These are phyloP conservation scores for Monosporascus sp. DNA, from an alignment of 2,329 filamentous ascomycete genomes.

Conservation along the genomic window DNA sequence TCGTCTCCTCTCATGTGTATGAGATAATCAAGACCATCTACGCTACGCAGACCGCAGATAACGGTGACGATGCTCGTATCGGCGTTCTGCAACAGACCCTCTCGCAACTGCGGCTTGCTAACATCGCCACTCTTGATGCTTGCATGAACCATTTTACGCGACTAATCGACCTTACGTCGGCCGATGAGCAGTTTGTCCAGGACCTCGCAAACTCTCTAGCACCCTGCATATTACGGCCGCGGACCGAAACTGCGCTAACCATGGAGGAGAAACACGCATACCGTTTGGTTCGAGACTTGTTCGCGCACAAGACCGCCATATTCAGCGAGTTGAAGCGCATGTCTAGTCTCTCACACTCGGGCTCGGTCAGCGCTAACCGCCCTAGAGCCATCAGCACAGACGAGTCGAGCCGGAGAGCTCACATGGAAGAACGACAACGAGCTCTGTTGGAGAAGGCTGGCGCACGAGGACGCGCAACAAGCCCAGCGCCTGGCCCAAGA, in stretches of 20 bases:
- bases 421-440: constrained; percentile 89
- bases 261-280: constrained; percentile 94
- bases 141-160: constrained; percentile 98
- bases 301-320: constrained; percentile 89
- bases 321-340: constrained; percentile 95
- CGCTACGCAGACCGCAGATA: constrained; percentile 70
- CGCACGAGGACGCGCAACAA: constrained; percentile 63
- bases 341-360: constrained; percentile 62
- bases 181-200: constrained; percentile 78
- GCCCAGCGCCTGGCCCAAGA: constrained; percentile 58
- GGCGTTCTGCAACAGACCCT: constrained; percentile 93
- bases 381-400: constrained; percentile 89
- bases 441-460: constrained; percentile 66
- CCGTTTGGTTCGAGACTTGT: constrained; percentile 84
- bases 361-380: constrained; percentile 52
- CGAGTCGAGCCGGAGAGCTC: constrained; percentile 87
- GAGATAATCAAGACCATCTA: constrained; percentile 99
- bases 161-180: constrained; percentile 91
- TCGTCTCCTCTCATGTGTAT: constrained; percentile 96
- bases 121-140: constrained; percentile 97
- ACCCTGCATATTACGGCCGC: constrained; percentile 82
- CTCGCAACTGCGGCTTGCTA: constrained; percentile 87
- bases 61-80: constrained; percentile 71
- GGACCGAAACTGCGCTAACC: constrained; percentile 80
- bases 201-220: constrained; percentile 70